These are phyloP conservation scores for Colletotrichum spaethianum DNA, from an alignment of 2,329 filamentous ascomycete species.

Conservation along the genomic window DNA sequence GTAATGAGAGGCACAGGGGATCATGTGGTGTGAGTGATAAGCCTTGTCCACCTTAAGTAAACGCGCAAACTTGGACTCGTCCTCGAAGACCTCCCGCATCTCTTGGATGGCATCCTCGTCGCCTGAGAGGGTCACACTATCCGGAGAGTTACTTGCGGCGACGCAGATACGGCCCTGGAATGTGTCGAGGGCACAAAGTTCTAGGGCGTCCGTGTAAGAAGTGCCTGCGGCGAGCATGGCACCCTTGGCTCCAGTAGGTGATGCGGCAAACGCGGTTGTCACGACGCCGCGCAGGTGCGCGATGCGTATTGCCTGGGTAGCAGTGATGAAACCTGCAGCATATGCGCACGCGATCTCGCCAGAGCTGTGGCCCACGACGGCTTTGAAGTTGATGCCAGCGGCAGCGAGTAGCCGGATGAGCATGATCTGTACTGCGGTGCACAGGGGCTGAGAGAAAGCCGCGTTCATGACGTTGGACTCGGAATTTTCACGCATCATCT, in stretches of 20 bases:
- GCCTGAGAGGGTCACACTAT: constrained; percentile 46
- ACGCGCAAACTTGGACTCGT: not conserved
- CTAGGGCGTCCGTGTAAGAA: constrained; percentile 39
- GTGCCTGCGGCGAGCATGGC: constrained; percentile 46
- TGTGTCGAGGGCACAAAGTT: constrained; percentile 15
- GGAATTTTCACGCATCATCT: constrained; percentile 41
- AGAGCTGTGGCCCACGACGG: constrained; percentile 63
- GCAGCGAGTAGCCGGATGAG: constrained; percentile 46
- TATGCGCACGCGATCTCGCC: constrained; percentile 67
- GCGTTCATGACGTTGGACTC: constrained; percentile 46
- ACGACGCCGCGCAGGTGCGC: constrained; percentile 44
- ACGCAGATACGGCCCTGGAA: constrained; percentile 43
- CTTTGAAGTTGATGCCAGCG: constrained; percentile 51
- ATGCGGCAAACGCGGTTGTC: constrained; percentile 3
- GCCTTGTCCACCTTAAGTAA: not conserved
- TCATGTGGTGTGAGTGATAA: not conserved
- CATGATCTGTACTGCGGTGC: constrained; percentile 42
- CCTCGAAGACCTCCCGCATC: constrained; percentile 31
- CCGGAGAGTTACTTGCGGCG: constrained; percentile 45
- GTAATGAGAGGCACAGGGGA: not conserved
- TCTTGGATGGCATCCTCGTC: constrained; percentile 47
- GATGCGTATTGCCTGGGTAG: constrained; percentile 45
- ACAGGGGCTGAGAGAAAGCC: constrained; percentile 32
- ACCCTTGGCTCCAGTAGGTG: constrained; percentile 36
- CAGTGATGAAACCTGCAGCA: constrained; percentile 58